Base-by-base conservation (phyloP, 768 basidiomycete species). In the Boletus speciosus region DNA sequence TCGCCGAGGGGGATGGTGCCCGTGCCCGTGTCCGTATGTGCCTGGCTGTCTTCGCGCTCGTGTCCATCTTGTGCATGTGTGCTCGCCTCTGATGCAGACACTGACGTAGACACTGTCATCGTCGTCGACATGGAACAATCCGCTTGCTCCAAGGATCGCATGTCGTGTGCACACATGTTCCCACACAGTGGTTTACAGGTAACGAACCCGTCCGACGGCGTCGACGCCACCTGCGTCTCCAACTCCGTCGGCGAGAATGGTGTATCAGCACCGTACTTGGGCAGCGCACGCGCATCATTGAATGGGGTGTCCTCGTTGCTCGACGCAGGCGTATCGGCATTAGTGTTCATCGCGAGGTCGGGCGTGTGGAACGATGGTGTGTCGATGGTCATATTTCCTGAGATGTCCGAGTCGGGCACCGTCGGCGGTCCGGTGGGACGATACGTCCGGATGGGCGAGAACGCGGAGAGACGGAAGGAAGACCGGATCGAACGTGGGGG, bases 81-180 rank as follows among this genome's bases (percentile, higher is more conserved):
- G 34, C 45, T 53, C 1, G 54, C 47, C 25, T 61, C 54, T 16
- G 66, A 63, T 1, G 48, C 39, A 4, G 58, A 50, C 5, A 51
- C 52, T 0, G 59, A 59, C 4, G 51, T 39, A 4, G 61, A 61
- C 21, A 25, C 39, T 0, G 55, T 62, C 8, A 55, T 52, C 23
- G 58, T 25, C 49, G 40, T 56, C 14, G 54, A 67, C 51, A 50
- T 39, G 15, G 55, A 55, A 19, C n/a, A 55, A 25, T 51, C 52
- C 21, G 62, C 8, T 32, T 71, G 64, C 16, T 67, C 69, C 47
- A 69, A 39, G 32, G 66, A 71, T 29, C 51, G 58, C 1, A 68
- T 49, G 10, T 55, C 46, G 31, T 38, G 56, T 4, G 47, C 6
- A 19, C 40, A 38, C 29, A 16, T 14, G 11, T 35, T 52, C 5